A percentile compares a stretch with the other conserved stretches of the same genome.
phyloP scores from a whole-genome alignment of 805 yeast genomes.

The Nakazawaea ambrosiae region DNA sequence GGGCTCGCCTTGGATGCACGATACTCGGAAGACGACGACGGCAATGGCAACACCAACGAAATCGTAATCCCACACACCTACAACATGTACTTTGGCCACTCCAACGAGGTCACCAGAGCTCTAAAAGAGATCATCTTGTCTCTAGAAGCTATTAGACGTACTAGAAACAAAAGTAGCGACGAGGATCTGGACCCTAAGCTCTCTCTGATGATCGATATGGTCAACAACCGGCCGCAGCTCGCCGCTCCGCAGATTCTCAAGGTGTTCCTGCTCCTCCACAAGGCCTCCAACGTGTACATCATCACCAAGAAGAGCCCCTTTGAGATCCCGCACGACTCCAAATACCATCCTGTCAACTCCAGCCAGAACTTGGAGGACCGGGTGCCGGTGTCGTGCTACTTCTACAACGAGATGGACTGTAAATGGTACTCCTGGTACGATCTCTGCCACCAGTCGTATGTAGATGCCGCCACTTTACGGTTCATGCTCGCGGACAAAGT shows the following conservation, averaged over 20 bases:
- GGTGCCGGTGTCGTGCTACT: constrained; percentile 16
- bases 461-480: constrained; percentile 30
- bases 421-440: constrained; percentile 30
- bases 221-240: constrained; percentile 10
- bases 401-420: constrained; percentile 10
- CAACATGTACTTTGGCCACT: constrained; percentile 28
- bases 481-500: constrained; percentile 24
- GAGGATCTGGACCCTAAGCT: constrained; percentile 3
- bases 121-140: constrained; percentile 24
- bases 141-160: constrained; percentile 20
- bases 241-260: constrained; percentile 15
- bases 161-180: constrained; percentile 2
- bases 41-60: constrained; percentile 2
- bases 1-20: constrained; percentile 25
- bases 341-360: constrained; percentile 20
- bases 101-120: constrained; percentile 25
- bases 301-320: constrained; percentile 24
- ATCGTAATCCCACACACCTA: constrained; percentile 11
- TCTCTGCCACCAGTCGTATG: constrained; percentile 29
- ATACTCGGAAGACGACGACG: constrained; percentile 3
- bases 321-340: constrained; percentile 19
- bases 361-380: constrained; percentile 15
- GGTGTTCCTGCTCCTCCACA: constrained; percentile 17
- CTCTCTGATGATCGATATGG: constrained; percentile 3
- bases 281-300: constrained; percentile 21